Evolutionary conservation across 345 rosid species (phyloP).

Genomic region (Erodium maritimum): DNA sequence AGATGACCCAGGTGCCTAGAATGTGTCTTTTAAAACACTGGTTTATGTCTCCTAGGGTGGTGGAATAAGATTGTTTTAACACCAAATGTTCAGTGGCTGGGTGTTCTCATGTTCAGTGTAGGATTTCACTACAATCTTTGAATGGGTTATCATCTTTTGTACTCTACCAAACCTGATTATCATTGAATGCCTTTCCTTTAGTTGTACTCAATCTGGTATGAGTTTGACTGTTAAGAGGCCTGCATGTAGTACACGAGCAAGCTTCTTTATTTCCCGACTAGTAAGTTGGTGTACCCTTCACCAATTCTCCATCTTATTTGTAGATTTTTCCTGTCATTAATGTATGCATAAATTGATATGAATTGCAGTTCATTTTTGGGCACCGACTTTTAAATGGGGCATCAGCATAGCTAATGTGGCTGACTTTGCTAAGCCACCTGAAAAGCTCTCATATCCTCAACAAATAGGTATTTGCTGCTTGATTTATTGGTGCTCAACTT

Average conservation of each 20-base stretch:
- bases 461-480: constrained; percentile 37
- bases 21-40: no score
- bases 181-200: neutral
- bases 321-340: neutral
- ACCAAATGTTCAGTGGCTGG: no score
- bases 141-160: neutral
- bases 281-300: no score
- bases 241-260: neutral
- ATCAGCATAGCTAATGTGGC: constrained; percentile 82
- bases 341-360: neutral
- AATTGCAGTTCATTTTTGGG: constrained; percentile 86
- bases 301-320: neutral
- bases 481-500: no score
- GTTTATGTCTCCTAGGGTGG: no score
- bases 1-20: no score
- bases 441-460: constrained; percentile 80
- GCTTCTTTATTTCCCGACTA: neutral
- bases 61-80: no score
- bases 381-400: constrained; percentile 93
- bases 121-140: no score
- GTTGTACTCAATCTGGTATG: neutral
- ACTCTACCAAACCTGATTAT: neutral
- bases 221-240: neutral
- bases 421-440: constrained; percentile 73
- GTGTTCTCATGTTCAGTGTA: no score